Conservation (phyloP, 139 green algal genomes). For the Chlorella sp. region DNA sequence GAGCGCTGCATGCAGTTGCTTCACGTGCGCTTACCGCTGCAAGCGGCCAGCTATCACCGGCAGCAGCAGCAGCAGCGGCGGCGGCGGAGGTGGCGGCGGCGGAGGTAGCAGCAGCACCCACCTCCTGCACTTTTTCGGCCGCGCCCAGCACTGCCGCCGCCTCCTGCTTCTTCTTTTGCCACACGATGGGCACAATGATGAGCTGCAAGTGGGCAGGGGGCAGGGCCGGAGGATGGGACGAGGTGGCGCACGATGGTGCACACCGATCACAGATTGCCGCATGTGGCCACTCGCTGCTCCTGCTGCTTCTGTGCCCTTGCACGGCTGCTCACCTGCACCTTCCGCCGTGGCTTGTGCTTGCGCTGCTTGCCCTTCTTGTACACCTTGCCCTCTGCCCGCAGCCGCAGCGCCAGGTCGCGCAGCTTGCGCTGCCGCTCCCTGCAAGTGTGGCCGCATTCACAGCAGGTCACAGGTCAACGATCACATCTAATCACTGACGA, state of each 20-base stretch:
- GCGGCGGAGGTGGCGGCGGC: background rate
- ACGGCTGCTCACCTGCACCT: background rate
- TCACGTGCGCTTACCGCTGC: too few relatives aligned
- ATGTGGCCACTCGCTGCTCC: too few relatives aligned
- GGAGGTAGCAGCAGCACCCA: background rate
- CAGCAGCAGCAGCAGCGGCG: background rate
- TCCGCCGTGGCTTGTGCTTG: slow-evolving; percentile 38
- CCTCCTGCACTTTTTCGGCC: slow-evolving; percentile 32
- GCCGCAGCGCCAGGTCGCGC: slow-evolving; percentile 48
- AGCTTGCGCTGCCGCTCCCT: slow-evolving; percentile 51
- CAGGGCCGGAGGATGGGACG: background rate
- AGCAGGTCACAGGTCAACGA: too few relatives aligned
- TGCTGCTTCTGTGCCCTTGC: too few relatives aligned
- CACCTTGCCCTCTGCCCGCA: slow-evolving; percentile 53
- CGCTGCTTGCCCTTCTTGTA: slow-evolving; percentile 51
- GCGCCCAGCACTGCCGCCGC: slow-evolving; percentile 50
- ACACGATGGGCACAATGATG: slow-evolving; percentile 69
- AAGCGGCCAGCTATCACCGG: too few relatives aligned
- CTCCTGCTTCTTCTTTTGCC: slow-evolving; percentile 65
- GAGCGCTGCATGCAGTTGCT: too few relatives aligned
- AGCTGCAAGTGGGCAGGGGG: background rate
- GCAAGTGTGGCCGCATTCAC: too few relatives aligned
- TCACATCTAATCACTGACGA: too few relatives aligned
- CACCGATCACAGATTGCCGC: too few relatives aligned
- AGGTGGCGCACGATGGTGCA: too few relatives aligned